phyloP scores from a whole-genome alignment of 805 yeast species.

The Cyberlindnera maclurae region DNA sequence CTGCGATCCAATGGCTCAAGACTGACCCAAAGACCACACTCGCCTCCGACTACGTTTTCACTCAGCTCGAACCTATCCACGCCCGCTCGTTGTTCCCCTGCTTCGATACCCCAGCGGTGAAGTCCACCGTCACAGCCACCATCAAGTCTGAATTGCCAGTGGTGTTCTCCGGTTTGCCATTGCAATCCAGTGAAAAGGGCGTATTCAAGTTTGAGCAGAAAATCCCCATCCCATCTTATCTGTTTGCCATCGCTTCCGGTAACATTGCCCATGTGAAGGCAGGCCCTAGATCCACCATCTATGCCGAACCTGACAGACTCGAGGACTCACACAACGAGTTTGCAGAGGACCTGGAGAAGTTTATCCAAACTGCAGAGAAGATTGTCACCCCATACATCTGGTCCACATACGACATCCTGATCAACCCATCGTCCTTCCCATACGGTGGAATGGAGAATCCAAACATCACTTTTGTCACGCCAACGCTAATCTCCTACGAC shows the following conservation, averaged over 20 bases:
- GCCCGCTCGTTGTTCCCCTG: conserved; percentile 85
- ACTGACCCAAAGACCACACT: conserved; percentile 67
- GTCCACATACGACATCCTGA: conserved; percentile 73
- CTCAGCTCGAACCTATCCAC: conserved; percentile 89
- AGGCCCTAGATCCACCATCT: conserved; percentile 85
- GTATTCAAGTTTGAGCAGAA: conserved; percentile 57
- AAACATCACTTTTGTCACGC: conserved; percentile 84
- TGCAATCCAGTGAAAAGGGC: conserved; percentile 8
- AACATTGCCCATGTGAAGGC: conserved; percentile 57
- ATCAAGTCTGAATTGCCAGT: conserved; percentile 62
- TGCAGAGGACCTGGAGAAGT: conserved; percentile 71
- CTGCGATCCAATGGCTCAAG: conserved; percentile 81
- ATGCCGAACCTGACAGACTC: conserved; percentile 66
- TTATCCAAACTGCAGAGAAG: conserved; percentile 70
- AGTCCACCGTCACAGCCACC: conserved; percentile 52
- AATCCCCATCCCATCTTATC: conserved; percentile 79
- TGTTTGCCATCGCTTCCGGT: conserved; percentile 82
- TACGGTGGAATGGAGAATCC: conserved; percentile 97
- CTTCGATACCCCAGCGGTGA: conserved; percentile 85
- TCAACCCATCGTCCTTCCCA: conserved; percentile 72
- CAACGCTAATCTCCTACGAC: conserved; percentile 80
- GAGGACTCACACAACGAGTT: conserved; percentile 73
- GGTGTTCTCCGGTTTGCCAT: conserved; percentile 61
- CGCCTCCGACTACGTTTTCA: conserved; percentile 46
- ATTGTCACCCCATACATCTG: conserved; percentile 78